Evolutionary conservation across 805 yeast genomes (phyloP).

Genomic region (Metschnikowia rubicola): DNA sequence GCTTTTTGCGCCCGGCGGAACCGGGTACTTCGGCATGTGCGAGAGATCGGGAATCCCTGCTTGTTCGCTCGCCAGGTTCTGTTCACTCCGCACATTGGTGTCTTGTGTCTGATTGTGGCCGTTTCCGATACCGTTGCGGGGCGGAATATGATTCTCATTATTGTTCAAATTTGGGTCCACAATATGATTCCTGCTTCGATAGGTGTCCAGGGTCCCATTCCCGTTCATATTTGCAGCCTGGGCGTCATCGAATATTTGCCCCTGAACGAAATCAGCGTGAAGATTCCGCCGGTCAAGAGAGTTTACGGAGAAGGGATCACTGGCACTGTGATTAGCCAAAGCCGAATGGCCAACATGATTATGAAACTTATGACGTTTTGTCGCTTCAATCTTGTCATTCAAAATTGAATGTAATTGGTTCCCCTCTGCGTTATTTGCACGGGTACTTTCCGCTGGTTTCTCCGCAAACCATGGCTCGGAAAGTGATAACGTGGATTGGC

Average conservation of each 20-base stretch:
- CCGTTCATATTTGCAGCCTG: too few relatives aligned
- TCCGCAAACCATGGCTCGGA: too few relatives aligned
- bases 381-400: constrained; percentile 12
- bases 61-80: background rate
- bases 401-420: constrained; percentile 8
- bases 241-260: too few relatives aligned
- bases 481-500: too few relatives aligned
- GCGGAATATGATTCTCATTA: too few relatives aligned
- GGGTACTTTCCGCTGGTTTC: background rate
- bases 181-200: too few relatives aligned
- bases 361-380: constrained; percentile 10
- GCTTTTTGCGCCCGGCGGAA: constrained; percentile 69
- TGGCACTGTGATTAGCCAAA: too few relatives aligned
- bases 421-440: constrained; percentile 4
- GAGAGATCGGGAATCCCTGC: constrained; percentile 20
- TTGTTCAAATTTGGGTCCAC: too few relatives aligned
- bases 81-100: background rate
- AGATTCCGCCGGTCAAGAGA: too few relatives aligned
- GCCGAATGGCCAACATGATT: constrained; percentile 2
- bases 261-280: too few relatives aligned
- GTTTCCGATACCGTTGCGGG: background rate
- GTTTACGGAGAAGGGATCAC: too few relatives aligned
- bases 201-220: too few relatives aligned
- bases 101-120: background rate
- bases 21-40: constrained; percentile 56